Conservation (phyloP, 192 early-diverging fungal species). For the Oehlia diaphana region DNA sequence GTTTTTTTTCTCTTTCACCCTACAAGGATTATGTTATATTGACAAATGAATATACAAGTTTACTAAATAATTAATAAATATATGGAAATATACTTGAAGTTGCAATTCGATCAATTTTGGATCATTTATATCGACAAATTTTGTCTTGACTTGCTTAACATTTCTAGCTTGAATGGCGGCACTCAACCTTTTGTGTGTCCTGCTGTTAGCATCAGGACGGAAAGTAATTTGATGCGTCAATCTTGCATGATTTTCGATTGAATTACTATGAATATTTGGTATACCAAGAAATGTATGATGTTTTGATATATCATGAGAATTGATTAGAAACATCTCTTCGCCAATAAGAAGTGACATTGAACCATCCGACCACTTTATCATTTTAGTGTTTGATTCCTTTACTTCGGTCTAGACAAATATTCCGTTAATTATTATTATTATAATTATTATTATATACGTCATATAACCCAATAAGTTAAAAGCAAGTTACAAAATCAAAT, state of each 20-base stretch:
- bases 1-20: constrained; percentile 31
- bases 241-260: constrained; percentile 67
- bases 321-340: constrained; percentile 72
- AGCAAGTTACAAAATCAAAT: background rate
- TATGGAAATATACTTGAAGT: constrained; percentile 34
- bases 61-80: background rate
- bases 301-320: constrained; percentile 47
- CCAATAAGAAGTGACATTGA: constrained; percentile 71
- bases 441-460: too few species aligned
- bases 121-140: constrained; percentile 66
- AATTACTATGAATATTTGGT: constrained; percentile 48
- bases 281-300: constrained; percentile 65
- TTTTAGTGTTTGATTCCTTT: constrained; percentile 73
- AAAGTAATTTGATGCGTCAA: constrained; percentile 66
- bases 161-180: constrained; percentile 67
- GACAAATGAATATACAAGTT: constrained; percentile 42
- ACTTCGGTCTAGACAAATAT: constrained; percentile 22
- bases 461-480: background rate
- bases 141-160: constrained; percentile 62
- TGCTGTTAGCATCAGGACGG: constrained; percentile 57
- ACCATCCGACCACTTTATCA: constrained; percentile 80
- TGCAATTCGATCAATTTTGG: constrained; percentile 65
- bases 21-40: constrained; percentile 53
- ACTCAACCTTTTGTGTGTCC: constrained; percentile 67
- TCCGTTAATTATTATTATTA: background rate